Evolutionary conservation across 257 asterid genomes (phyloP), one percentile per base, ranked within the genome.

Genomic region (Solanum habrochaites): DNA sequence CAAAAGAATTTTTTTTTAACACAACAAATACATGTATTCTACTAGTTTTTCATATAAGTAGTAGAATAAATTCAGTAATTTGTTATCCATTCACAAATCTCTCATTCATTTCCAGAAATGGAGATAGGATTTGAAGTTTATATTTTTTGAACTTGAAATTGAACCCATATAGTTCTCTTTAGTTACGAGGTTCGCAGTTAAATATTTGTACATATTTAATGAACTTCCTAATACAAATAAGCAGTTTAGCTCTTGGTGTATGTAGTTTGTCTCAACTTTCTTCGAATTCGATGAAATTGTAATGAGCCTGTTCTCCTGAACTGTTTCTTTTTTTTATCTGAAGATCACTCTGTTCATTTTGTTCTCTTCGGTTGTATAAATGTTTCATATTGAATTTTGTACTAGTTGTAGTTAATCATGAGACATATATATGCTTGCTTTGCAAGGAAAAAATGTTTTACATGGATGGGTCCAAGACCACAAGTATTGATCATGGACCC

Each of bases 391-490:
- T 37, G 6, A 42, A 77, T 14, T 8, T 25, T 25, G 64, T 37
- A 37, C 16, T 72, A 18, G 29, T 13, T 13, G 60, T 77, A 25
- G 25, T 77, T 77, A 45, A 78, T 78, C 64, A 3, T 25, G 83
- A 43, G 32, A 78, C 40, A 37, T 71, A 52, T 52, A 18, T 52
- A 35, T 77, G 83, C 8, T 43, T 75, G 82, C 92, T 4, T 43
- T 75, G 82, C 92, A 93, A 95, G 98, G 75, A 87, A 62, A 15
- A 89, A 89, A 31, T 62, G 87, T 2, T 93, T 90, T 56, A 5
- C 85, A n/a, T 93, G 96, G 98, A 23, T 92, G 23, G 98, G 98
- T 8, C 92, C 95, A 31, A 91, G 39, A 40, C 94, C 98, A 7
- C 25, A 87, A 8, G 73, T 91, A 6, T 70, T 91, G 10, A 52